phyloP scores from a whole-genome alignment of 805 yeast species.

The Candida peoriensis region DNA sequence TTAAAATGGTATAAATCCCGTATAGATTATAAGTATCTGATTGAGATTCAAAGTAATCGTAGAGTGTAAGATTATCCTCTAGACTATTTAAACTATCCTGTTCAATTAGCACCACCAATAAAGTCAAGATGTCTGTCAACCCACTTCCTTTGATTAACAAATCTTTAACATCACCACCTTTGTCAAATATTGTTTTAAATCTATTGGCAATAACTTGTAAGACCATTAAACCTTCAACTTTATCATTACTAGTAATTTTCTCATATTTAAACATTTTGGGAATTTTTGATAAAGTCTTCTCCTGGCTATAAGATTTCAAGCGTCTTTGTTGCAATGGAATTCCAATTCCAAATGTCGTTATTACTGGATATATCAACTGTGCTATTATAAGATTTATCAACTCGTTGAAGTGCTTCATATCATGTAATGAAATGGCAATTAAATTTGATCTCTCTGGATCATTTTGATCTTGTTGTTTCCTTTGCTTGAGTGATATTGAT shows the following conservation, averaged over 20 bases:
- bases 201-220: slow-evolving; percentile 12
- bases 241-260: slow-evolving; percentile 4
- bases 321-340: slow-evolving; percentile 60
- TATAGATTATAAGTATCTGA: slow-evolving; percentile 68
- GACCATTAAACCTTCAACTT: neutral
- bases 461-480: slow-evolving; percentile 1
- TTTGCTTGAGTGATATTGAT: slow-evolving; percentile 5
- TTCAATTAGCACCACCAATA: slow-evolving; percentile 39
- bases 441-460: slow-evolving; percentile 21
- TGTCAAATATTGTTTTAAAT: slow-evolving; percentile 21
- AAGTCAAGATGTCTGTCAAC: slow-evolving; percentile 51
- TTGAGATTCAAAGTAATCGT: slow-evolving; percentile 31
- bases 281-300: slow-evolving; percentile 5
- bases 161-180: slow-evolving; percentile 31
- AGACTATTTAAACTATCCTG: slow-evolving; percentile 23
- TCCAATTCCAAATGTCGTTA: slow-evolving; percentile 53
- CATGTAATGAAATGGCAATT: slow-evolving; percentile 73
- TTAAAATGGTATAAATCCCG: slow-evolving; percentile 52
- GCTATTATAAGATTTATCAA: slow-evolving; percentile 60
- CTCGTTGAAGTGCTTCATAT: slow-evolving; percentile 68
- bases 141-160: slow-evolving; percentile 63
- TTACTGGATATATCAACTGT: slow-evolving; percentile 64
- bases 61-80: too few relatives aligned
- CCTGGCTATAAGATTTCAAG: slow-evolving; percentile 41
- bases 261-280: slow-evolving; percentile 13